A percentile compares a stretch with the other conserved stretches of the same genome.
phyloP scores from a whole-genome alignment of 2,329 filamentous ascomycete species.

The Diaporthe aspalathi region DNA sequence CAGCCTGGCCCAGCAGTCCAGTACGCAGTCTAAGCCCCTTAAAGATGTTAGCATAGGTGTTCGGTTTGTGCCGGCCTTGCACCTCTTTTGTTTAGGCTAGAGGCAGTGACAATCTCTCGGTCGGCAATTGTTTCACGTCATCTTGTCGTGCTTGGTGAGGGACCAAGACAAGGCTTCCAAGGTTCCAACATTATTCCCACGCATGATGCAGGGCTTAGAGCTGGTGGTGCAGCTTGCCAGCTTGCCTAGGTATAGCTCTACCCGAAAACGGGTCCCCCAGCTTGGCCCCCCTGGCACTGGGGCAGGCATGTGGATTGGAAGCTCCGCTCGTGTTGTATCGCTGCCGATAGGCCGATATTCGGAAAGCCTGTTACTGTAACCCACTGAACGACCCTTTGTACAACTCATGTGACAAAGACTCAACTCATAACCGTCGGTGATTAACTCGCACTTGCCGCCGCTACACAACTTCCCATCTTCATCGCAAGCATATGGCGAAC shows the following conservation, averaged over 20 bases:
- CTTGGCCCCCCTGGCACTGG: not conserved
- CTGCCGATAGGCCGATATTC: not conserved
- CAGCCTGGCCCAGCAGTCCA: not conserved
- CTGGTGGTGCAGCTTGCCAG: not conserved
- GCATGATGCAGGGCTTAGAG: too few species aligned
- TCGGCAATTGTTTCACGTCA: conserved; percentile 27
- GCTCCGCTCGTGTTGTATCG: not conserved
- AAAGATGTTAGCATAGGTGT: not conserved
- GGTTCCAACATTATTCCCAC: conserved; percentile 15
- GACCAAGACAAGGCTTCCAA: not conserved
- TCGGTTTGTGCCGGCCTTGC: not conserved
- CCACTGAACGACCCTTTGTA: not conserved
- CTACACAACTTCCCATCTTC: not conserved
- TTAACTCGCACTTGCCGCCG: not conserved
- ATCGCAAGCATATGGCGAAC: not conserved
- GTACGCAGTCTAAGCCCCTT: not conserved
- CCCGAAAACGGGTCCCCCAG: not conserved
- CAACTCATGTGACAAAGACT: not conserved
- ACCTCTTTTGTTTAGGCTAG: not conserved
- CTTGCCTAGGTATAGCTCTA: not conserved
- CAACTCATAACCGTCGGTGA: not conserved
- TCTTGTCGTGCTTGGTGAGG: conserved; percentile 5
- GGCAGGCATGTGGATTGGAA: conserved; percentile 7
- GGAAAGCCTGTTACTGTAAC: too few species aligned
- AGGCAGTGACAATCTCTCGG: not conserved